Evolutionary conservation across 2,329 filamentous ascomycete genomes (phyloP), one percentile per base, ranked within the genome.

Genomic region (Akanthomyces lecanii): DNA sequence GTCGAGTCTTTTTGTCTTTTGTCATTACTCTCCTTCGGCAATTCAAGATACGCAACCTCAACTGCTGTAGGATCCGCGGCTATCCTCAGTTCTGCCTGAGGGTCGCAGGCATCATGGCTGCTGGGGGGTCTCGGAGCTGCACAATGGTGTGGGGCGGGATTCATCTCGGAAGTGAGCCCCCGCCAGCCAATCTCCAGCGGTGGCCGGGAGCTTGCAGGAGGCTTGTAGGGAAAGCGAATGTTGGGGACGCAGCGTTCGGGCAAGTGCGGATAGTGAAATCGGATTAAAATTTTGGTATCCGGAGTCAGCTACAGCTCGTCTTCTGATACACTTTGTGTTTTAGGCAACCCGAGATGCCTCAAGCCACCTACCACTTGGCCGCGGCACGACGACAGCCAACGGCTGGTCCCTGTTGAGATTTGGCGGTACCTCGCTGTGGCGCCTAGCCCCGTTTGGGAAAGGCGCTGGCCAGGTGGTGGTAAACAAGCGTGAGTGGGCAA

Each of bases 401-500:
- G 48, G 48, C 5, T 53, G 30, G 47, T 52, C 38, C n/a, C 52
- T 57, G 58, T 57, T 59, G 63, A 50, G 48, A 36, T 48, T 59
- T 44, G 63, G 60, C 44, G 56, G 58, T 65, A 60, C 56, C 54
- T 64, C 52, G 62, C 61, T 61, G 56, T 61, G 57, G 42, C 66
- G 67, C 71, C 67, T 73, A 71, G 57, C 73, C 33, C 71, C 33
- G 62, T 73, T 68, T 65, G 30, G 65, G 64, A n/a, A 51, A 63
- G n/a, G 73, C 72, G 72, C 72, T 65, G 69, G 55, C 67, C 70
- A 69, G 1, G 14, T 36, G 1, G 14, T 36, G 50, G 69, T 72
- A 75, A 75, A 75, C 74, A 77, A 73, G 66, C 67, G 71, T 73
- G 67, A 71, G 67, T 69, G 66, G 64, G 64, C 62, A 11, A 12